phyloP scores from a whole-genome alignment of 1,284 basidiomycete genomes.

The Xanthoconium separans region DNA sequence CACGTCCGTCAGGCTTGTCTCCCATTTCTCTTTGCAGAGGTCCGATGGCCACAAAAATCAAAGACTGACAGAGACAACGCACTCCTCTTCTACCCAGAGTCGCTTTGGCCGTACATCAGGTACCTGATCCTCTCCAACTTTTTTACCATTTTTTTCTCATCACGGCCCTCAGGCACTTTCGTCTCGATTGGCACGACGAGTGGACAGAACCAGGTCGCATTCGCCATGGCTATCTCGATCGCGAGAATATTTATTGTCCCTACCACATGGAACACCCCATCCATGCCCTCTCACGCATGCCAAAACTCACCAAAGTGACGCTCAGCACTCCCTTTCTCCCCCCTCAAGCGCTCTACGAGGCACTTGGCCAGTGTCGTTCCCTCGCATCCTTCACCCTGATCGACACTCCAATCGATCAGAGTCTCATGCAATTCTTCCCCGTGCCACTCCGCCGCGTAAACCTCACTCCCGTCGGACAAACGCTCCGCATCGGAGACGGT shows the following conservation, averaged over 20 bases:
- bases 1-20: constrained; percentile 31
- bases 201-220: constrained; percentile 34
- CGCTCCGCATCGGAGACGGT: constrained; percentile 31
- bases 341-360: constrained; percentile 28
- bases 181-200: constrained; percentile 34
- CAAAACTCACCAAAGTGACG: constrained; percentile 29
- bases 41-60: constrained; percentile 31
- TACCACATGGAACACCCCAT: constrained; percentile 27
- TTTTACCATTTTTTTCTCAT: not conserved
- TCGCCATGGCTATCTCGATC: constrained; percentile 31
- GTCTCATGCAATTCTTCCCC: constrained; percentile 32
- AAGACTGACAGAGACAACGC: constrained; percentile 23
- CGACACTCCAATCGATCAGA: constrained; percentile 35
- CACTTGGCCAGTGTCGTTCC: constrained; percentile 27
- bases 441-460: constrained; percentile 25
- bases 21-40: constrained; percentile 33
- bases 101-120: constrained; percentile 33
- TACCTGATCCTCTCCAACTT: not conserved
- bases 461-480: constrained; percentile 31
- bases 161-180: constrained; percentile 26
- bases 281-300: constrained; percentile 26
- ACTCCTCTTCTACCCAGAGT: constrained; percentile 30
- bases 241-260: constrained; percentile 32
- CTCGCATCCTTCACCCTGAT: constrained; percentile 28
- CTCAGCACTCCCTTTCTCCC: constrained; percentile 32